phyloP scores from a whole-genome alignment of 768 basidiomycete genomes.

The Mycena venus region DNA sequence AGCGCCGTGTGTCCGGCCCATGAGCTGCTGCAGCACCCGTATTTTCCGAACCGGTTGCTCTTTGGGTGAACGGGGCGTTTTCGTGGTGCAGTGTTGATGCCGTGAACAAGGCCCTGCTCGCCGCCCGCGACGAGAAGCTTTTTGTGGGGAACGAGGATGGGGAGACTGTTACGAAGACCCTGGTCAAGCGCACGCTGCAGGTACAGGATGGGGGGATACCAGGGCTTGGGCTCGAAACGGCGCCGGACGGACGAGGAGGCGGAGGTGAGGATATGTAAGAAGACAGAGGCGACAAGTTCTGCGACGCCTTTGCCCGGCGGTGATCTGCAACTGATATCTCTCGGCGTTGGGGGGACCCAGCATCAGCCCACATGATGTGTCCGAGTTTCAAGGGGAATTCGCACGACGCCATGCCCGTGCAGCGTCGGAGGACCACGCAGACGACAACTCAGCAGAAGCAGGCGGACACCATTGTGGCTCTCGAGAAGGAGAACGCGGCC shows the following conservation, averaged over 20 bases:
- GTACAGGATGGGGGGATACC: too few relatives aligned
- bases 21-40: neutral
- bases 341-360: too few relatives aligned
- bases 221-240: too few relatives aligned
- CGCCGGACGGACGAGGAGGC: neutral
- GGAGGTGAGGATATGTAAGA: neutral
- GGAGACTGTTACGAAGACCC: neutral
- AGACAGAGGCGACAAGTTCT: neutral
- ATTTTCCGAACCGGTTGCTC: neutral
- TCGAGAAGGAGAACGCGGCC: neutral
- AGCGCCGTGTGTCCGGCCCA: neutral
- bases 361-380: too few relatives aligned
- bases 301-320: too few relatives aligned
- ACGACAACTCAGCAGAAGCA: neutral
- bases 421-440: constrained; percentile 3
- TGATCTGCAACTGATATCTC: too few relatives aligned
- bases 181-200: neutral
- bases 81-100: neutral
- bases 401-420: neutral
- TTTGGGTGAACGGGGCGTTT: neutral
- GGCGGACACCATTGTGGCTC: neutral
- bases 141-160: neutral
- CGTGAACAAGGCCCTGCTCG: neutral
- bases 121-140: neutral
- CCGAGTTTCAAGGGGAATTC: too few relatives aligned